Conservation (phyloP, 2,329 filamentous ascomycete genomes). For the Colletotrichum sp. region DNA sequence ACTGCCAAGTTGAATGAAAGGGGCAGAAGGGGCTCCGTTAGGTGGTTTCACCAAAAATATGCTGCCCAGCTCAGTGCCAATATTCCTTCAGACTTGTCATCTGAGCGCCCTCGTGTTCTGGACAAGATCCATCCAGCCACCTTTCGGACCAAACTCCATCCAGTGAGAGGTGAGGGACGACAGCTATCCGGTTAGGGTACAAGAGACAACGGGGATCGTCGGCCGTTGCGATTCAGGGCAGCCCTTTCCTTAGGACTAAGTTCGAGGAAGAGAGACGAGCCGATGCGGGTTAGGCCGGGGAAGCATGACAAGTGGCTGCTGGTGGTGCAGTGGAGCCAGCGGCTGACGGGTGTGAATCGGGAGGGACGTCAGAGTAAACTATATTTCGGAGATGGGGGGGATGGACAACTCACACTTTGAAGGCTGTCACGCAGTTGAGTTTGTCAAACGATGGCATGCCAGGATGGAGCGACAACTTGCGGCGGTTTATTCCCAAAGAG, state of each 20-base stretch:
- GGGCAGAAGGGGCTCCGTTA: background rate
- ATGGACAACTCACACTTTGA: background rate
- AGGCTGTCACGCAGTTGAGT: background rate
- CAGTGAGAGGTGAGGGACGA: background rate
- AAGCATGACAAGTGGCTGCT: slow-evolving; percentile 1
- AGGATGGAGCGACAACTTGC: background rate
- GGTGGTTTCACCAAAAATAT: slow-evolving; percentile 15
- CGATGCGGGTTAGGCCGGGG: background rate
- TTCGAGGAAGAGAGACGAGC: slow-evolving; percentile 11
- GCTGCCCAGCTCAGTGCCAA: background rate
- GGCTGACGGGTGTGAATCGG: slow-evolving; percentile 6
- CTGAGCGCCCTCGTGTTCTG: slow-evolving; percentile 4
- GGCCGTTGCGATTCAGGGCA: slow-evolving; percentile 18
- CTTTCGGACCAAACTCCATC: background rate
- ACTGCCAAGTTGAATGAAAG: background rate
- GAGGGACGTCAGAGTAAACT: slow-evolving; percentile 2
- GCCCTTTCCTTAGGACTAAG: background rate
- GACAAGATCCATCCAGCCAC: background rate
- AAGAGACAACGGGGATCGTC: slow-evolving; percentile 7
- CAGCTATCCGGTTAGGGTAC: background rate
- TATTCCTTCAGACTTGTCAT: slow-evolving; percentile 2
- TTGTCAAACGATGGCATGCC: background rate
- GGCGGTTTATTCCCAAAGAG: background rate
- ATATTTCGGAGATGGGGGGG: background rate
- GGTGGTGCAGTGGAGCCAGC: background rate